These are phyloP conservation scores for Dictyostelium brefeldianum DNA, from an alignment of 78 protist genomes.

Conservation along the genomic window DNA sequence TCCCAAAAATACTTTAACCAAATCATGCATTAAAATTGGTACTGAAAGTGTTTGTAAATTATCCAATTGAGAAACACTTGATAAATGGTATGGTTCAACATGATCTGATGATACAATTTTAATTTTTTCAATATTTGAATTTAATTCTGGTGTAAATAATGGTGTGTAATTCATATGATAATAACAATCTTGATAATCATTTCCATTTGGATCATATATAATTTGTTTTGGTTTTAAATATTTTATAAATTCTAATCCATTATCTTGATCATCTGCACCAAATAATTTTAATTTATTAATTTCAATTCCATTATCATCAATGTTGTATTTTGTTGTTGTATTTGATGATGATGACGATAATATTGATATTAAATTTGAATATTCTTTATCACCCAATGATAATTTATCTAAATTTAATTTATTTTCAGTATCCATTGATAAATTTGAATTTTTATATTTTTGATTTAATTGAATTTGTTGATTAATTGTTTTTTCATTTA, in stretches of 20 bases:
- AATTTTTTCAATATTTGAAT: background rate
- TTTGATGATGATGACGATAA: background rate
- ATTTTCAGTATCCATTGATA: background rate
- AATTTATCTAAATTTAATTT: background rate
- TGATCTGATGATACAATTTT: background rate
- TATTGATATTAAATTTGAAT: background rate
- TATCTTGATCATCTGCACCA: background rate
- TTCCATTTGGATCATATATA: background rate
- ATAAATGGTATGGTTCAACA: background rate
- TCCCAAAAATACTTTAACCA: background rate
- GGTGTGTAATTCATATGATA: background rate
- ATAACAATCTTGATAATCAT: background rate
- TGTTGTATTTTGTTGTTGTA: background rate
- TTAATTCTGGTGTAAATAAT: background rate
- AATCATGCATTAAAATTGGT: background rate
- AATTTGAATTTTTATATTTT: background rate
- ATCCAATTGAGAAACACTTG: background rate
- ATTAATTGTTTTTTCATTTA: too few species aligned
- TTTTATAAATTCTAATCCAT: background rate
- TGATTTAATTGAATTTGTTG: background rate
- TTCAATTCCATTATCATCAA: background rate
- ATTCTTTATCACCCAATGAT: background rate
- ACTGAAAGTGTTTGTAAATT: background rate
- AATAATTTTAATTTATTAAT: background rate
- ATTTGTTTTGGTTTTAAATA: background rate